Conservation (phyloP, 805 yeast genomes). For the Hanseniaspora thailandica region DNA sequence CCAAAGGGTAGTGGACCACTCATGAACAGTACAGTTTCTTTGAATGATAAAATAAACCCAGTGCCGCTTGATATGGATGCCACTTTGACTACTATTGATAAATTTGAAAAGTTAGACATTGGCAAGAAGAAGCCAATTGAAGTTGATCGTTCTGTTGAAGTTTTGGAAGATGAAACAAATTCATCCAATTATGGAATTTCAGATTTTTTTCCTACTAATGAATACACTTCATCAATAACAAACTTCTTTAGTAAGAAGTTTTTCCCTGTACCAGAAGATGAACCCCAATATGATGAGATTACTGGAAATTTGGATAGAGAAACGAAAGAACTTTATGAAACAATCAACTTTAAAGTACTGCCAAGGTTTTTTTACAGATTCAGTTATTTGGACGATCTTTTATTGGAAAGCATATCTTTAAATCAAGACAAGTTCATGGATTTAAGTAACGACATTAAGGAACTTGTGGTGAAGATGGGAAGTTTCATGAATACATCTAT, state of each 20-base stretch:
- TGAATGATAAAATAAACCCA: neutral
- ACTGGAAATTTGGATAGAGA: neutral
- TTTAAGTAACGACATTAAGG: neutral
- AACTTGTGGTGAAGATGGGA: neutral
- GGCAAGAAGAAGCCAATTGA: too few species aligned
- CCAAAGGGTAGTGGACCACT: neutral
- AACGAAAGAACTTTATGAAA: neutral
- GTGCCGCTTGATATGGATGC: neutral
- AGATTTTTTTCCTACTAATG: neutral
- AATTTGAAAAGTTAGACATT: neutral
- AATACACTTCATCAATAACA: neutral
- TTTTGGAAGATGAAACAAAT: neutral
- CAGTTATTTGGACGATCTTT: neutral
- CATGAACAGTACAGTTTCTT: neutral
- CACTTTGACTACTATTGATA: neutral
- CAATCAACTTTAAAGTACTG: neutral
- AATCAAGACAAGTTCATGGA: neutral
- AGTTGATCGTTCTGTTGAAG: neutral
- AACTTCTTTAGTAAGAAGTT: neutral
- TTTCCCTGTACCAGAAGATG: neutral
- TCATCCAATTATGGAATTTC: neutral
- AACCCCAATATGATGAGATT: neutral
- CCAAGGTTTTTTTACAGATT: neutral
- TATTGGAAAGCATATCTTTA: neutral
- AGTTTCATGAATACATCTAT: neutral